Evolutionary conservation across 1,284 basidiomycete species (phyloP), one percentile per base, ranked within the genome.

Genomic region (Heterobasidion occidentale): DNA sequence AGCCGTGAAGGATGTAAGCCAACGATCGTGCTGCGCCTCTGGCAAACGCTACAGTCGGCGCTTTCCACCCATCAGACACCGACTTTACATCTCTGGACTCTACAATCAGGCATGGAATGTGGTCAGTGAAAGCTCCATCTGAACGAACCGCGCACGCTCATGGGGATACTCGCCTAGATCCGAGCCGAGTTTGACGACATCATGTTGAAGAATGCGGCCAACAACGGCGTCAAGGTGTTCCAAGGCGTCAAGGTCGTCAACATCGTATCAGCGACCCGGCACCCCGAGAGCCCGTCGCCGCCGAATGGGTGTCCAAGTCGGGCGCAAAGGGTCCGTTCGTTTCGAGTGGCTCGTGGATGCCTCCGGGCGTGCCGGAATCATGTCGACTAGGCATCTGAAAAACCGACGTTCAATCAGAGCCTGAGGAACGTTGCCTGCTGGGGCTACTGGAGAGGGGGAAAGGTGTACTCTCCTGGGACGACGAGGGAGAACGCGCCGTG

Each of bases 151-250:
- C 38, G 12, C n/a, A 12, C 20, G 11, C 46, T 47, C 14, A 19
- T 47, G 17, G 17, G 11, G 11, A 15, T n/a, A 15, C 3, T 19
- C 3, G 17, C 20, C n/a, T 19, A 84, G 83, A 71, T 79, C 48
- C 81, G 84, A 44, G 78, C 84, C 2, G 82, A 84, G 65, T 85
- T 84, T 58, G 85, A 87, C 65, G 72, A 81, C 1, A 60, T 86
- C 53, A 73, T 87, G 45, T 70, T 87, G 56, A 77, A 79, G 54
- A 81, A 87, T 60, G 80, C 84, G 11, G 77, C 71, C n/a, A 70
- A 74, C 15, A 77, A 71, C 46, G 83, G 83, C 11, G 81, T 72
- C 44, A 63, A 68, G 38, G 78, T 85, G 27, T 80, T 79, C 62
- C 82, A 86, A 64, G 71, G 72, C 55, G 81, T 78, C 3, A 66